Evolutionary conservation across 306 rosid genomes (phyloP), one percentile per base, ranked within the genome.

Genomic region (Pachyrhizus erosus): DNA sequence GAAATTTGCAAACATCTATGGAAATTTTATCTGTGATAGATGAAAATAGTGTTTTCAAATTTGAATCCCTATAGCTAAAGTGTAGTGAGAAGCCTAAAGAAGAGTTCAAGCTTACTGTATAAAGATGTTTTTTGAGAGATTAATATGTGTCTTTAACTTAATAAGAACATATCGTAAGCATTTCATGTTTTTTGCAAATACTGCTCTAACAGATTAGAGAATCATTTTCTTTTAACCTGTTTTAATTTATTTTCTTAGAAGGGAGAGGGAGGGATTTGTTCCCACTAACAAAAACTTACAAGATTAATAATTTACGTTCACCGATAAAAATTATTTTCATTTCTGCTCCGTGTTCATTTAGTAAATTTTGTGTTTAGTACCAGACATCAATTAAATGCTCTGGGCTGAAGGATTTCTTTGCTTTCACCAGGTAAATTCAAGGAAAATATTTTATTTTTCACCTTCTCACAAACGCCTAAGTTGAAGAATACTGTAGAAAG

Each of bases 381-480:
- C 33, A 45, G 20, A 37, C n/a, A 40, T 78, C 1, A 67, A 57
- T 37, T 11, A 61, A 61, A 13, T 27, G 70, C 54, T 43, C 43
- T 29, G 26, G 9, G n/a, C 79, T 80, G 45, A 80, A 15, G 9
- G 13, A 37, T 74, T 26, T 87, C 55, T 73, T 75, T 80, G 39
- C 10, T 29, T 57, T 8, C 66, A 3, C 77, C 52, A 91, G 96
- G 80, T 37, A 88, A 72, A 55, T 91, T 87, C 85, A 17, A 10
- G 78, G 76, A 34, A 15, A 86, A 87, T 45, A 91, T 91, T 46
- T 27, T 92, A 15, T 92, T 89, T 65, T 18, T 86, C 46, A 46
- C 52, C 17, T 60, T 91, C 68, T 78, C 92, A 9, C 83, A 86
- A 58, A 69, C 70, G 4, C 93, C 88, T 27, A 77, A 81, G 74